Conservation (phyloP, 129 eudicot species). For the Flaveria robusta region DNA sequence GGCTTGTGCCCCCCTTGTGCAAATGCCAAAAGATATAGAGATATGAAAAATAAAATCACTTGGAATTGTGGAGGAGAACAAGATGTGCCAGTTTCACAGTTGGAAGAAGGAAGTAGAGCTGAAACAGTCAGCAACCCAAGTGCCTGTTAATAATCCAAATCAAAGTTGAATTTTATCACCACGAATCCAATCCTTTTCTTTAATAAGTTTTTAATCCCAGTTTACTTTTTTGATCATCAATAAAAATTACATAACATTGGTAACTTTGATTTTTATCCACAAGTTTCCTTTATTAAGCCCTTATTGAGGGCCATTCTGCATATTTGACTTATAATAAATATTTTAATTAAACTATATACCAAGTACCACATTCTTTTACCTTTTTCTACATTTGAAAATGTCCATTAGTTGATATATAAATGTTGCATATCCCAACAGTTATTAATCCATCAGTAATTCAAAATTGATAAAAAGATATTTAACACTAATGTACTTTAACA, state of each 20-base stretch:
- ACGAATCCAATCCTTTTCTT: not conserved
- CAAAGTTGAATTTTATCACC: slow-evolving; percentile 3
- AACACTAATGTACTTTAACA: no score
- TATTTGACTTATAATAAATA: not conserved
- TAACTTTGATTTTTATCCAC: not conserved
- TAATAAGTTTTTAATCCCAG: not conserved
- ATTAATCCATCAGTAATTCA: not conserved
- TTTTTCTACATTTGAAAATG: not conserved
- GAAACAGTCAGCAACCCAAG: slow-evolving; percentile 44
- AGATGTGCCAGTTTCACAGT: slow-evolving; percentile 30
- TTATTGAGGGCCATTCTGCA: not conserved
- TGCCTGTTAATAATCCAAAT: slow-evolving; percentile 40
- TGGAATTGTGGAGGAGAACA: slow-evolving; percentile 41
- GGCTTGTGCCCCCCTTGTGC: slow-evolving; percentile 69
- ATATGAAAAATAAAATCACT: slow-evolving; percentile 42
- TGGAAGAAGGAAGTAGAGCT: slow-evolving; percentile 36
- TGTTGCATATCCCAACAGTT: not conserved
- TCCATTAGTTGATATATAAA: not conserved
- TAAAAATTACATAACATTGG: not conserved
- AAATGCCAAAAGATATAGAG: slow-evolving; percentile 62
- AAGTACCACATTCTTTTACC: slow-evolving; percentile 1
- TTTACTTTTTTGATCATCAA: not conserved
- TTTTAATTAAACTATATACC: not conserved
- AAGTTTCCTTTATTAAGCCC: not conserved
- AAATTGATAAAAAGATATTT: not conserved